Evolutionary conservation across 176 grass and related monocot species (phyloP).

Genomic region (Triticum turgidum): DNA sequence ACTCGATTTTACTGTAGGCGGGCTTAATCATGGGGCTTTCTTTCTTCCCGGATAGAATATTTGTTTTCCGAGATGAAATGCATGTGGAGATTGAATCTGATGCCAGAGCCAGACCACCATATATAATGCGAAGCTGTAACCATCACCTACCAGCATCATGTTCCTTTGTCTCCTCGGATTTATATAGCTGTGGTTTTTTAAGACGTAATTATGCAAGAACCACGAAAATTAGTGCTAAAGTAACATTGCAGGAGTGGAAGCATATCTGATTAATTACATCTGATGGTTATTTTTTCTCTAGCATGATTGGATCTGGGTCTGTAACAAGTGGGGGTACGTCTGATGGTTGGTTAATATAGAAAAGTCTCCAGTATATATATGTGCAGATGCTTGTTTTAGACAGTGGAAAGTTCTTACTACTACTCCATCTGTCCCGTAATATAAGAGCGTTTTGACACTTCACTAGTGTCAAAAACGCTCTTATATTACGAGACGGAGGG

Average conservation of each 20-base stretch:
- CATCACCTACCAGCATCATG: slow-evolving; percentile 4
- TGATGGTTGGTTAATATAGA: background rate
- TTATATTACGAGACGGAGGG: too few relatives aligned
- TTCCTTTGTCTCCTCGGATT: slow-evolving; percentile 3
- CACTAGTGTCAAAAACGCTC: too few relatives aligned
- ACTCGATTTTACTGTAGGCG: background rate
- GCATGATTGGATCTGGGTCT: background rate
- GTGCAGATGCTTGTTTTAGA: background rate
- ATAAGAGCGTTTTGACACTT: too few relatives aligned
- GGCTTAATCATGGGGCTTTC: background rate
- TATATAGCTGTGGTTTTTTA: background rate
- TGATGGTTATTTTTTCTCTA: background rate
- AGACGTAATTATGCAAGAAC: background rate
- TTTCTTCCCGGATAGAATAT: slow-evolving; percentile 20
- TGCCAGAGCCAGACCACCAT: slow-evolving; percentile 7
- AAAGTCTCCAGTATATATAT: background rate
- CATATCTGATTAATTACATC: slow-evolving; percentile 1
- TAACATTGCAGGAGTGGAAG: background rate
- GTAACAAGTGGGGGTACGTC: background rate
- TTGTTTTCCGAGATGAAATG: slow-evolving; percentile 23
- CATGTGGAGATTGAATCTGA: slow-evolving; percentile 32
- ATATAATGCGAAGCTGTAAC: slow-evolving; percentile 4
- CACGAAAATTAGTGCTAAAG: background rate
- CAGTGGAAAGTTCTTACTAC: background rate
- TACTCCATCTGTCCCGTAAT: background rate